Evolutionary conservation across 164 flowering plant species (phyloP).

Genomic region (Chloranthus sessilifolius): DNA sequence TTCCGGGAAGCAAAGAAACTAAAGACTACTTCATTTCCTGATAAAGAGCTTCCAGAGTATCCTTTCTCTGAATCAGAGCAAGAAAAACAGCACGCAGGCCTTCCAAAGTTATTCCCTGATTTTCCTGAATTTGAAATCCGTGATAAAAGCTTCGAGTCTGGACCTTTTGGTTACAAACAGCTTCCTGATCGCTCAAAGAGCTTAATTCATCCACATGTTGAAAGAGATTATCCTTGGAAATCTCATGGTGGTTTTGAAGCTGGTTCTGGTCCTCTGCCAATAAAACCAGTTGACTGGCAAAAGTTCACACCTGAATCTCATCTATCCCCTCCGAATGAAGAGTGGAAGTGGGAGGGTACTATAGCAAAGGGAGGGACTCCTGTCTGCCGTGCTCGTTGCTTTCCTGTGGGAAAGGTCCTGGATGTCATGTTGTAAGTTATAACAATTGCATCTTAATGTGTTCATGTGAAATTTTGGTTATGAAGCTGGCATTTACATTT

Average conservation of each 20-base stretch:
- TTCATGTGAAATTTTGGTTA: not conserved
- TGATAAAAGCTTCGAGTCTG: slow-evolving; percentile 35
- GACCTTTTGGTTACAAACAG: slow-evolving; percentile 27
- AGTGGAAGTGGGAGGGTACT: slow-evolving; percentile 97
- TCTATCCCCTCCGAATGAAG: slow-evolving; percentile 39
- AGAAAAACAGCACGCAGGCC: slow-evolving; percentile 26
- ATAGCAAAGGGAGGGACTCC: slow-evolving; percentile 95
- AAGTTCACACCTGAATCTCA: slow-evolving; percentile 40
- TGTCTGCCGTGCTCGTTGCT: slow-evolving; percentile 93
- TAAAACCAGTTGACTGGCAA: slow-evolving; percentile 34
- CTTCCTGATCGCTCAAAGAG: slow-evolving; percentile 27
- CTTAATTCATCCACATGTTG: slow-evolving; percentile 25
- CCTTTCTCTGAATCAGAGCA: slow-evolving; percentile 48
- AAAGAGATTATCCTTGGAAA: slow-evolving; percentile 38
- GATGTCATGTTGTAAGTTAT: slow-evolving; percentile 76
- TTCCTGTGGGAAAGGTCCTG: slow-evolving; percentile 81
- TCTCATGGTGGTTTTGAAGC: slow-evolving; percentile 34
- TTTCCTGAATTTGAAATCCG: slow-evolving; percentile 31
- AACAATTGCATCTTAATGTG: not conserved
- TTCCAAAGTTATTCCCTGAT: slow-evolving; percentile 30
- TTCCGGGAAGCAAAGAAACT: slow-evolving; percentile 59
- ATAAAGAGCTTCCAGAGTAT: slow-evolving; percentile 74
- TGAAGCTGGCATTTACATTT: not conserved
- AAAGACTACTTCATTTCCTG: slow-evolving; percentile 44
- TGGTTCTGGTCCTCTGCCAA: slow-evolving; percentile 33